phyloP scores from a whole-genome alignment of 371 early-diverging fungal genomes.

The Blastocladiella emersonii region DNA sequence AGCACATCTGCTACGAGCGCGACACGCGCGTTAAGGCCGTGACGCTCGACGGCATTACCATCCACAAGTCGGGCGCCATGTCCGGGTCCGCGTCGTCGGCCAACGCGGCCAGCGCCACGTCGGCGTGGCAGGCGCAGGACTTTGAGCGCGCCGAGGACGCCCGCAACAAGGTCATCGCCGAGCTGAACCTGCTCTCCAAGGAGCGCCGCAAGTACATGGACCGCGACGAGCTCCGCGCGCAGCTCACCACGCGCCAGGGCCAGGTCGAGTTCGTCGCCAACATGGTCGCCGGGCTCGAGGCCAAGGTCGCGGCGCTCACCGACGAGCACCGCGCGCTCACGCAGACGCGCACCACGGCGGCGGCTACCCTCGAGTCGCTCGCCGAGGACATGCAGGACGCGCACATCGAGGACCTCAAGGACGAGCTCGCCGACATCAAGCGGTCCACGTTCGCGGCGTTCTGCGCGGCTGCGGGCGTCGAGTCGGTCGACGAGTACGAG shows the following conservation, averaged over 20 bases:
- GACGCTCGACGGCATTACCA: slow-evolving; percentile 81
- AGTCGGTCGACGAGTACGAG: slow-evolving; percentile 76
- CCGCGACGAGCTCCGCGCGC: slow-evolving; percentile 43
- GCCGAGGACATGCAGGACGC: slow-evolving; percentile 22
- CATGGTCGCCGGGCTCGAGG: slow-evolving; percentile 9
- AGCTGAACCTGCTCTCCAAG: slow-evolving; percentile 57
- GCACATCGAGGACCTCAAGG: slow-evolving; percentile 25
- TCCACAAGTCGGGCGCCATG: slow-evolving; percentile 91
- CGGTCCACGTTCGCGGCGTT: slow-evolving; percentile 62
- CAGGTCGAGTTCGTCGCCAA: slow-evolving; percentile 34
- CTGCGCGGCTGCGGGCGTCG: slow-evolving; percentile 50
- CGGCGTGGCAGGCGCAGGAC: slow-evolving; percentile 78
- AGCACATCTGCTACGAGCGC: slow-evolving; percentile 63
- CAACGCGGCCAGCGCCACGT: slow-evolving; percentile 20
- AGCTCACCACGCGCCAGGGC: slow-evolving; percentile 42
- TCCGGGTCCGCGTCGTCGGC: slow-evolving; percentile 56
- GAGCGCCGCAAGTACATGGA: slow-evolving; percentile 49
- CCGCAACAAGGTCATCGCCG: slow-evolving; percentile 49
- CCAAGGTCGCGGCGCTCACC: background rate
- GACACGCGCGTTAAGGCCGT: slow-evolving; percentile 79
- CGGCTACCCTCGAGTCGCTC: slow-evolving; percentile 5
- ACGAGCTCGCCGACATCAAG: slow-evolving; percentile 44
- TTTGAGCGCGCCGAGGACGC: slow-evolving; percentile 53
- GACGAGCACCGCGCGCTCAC: background rate
- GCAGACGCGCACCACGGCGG: background rate